phyloP scores from a whole-genome alignment of 495 filamentous ascomycete species.

The Gamarada debralockiae region DNA sequence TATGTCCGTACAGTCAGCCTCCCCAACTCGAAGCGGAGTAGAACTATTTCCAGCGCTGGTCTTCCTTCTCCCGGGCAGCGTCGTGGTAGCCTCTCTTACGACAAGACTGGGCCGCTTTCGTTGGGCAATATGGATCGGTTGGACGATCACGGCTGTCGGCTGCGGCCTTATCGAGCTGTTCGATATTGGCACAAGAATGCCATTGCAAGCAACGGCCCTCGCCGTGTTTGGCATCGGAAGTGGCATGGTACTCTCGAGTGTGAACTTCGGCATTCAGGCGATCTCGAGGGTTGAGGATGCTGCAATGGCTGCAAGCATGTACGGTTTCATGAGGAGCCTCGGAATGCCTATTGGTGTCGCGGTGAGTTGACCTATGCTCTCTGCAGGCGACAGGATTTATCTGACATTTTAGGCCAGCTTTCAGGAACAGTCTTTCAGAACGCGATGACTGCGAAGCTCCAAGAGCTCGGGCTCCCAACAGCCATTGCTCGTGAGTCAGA shows the following conservation, averaged over 20 bases:
- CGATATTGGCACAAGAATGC: slow-evolving; percentile 33
- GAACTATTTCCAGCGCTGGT: no score
- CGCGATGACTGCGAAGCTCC: no score
- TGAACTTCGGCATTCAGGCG: slow-evolving; percentile 46
- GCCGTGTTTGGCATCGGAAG: slow-evolving; percentile 47
- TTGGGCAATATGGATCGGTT: slow-evolving; percentile 39
- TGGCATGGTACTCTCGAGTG: slow-evolving; percentile 45
- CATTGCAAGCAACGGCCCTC: slow-evolving; percentile 45
- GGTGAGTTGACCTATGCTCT: no score
- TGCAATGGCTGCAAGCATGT: slow-evolving; percentile 53
- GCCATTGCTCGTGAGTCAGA: no score
- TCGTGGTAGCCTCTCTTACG: slow-evolving; percentile 1
- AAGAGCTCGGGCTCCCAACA: no score
- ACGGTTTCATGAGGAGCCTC: slow-evolving; percentile 52
- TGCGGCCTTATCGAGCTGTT: slow-evolving; percentile 48
- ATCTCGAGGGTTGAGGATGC: slow-evolving; percentile 38
- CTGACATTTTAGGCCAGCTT: no score
- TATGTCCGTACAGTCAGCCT: no score
- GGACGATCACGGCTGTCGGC: slow-evolving; percentile 40
- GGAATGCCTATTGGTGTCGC: slow-evolving; percentile 47
- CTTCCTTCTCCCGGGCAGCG: slow-evolving; percentile 19
- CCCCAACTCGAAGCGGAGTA: no score
- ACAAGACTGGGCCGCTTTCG: not conserved
- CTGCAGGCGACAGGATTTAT: no score
- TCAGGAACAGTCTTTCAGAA: no score